Base-by-base conservation (phyloP, 768 basidiomycete species). In the Baorangia bicolor region DNA sequence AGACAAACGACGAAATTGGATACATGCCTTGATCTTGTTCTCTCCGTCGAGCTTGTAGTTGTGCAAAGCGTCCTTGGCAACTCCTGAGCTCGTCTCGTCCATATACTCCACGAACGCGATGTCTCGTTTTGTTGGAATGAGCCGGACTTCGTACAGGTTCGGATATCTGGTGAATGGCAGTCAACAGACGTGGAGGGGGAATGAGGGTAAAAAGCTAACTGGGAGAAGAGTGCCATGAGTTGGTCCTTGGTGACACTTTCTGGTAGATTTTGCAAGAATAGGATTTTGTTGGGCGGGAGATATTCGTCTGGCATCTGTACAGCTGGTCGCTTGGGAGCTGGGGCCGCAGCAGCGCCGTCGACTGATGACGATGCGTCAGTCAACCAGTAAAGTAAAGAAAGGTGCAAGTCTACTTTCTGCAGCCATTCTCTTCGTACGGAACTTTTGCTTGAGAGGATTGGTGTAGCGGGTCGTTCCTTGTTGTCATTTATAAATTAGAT, bases 271-370 rank as follows among this genome's bases (percentile, higher is more conserved):
- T 99, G 97, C 61, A 99, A 71, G 83, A 99, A 99, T 49, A 99
- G 82, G 73, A 98, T 96, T 73, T 95, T 94, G 88, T 99, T 99
- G 37, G 97, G 96, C 2, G 97, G 97, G 8, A 99, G 84, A 73
- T 98, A 98, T 73, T 99, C 97, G 87, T 99, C 97, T 38, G 96
- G 95, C 94, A 98, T 97, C 71, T 95, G 92, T 57, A 97, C 89
- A 61, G 86, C 85, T 23, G 90, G 90, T 40, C 90, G 83, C 73
- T 86, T 92, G 20, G 89, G 74, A 30, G 81, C 83, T 11, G 90
- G 84, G 6, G 78, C 74, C 8, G 88, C 78, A 4, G 83, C 75
- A 27, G 79, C 82, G 25, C 90, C 89, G 44, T 90, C 90, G 70
- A 86, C 90, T 88, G 58, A 35, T 53, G 30, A 49, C 4, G 37